A percentile compares a stretch with the other conserved stretches of the same genome.
phyloP scores from a whole-genome alignment of 495 filamentous ascomycete genomes.

The Penicillium macrosclerotiorum region DNA sequence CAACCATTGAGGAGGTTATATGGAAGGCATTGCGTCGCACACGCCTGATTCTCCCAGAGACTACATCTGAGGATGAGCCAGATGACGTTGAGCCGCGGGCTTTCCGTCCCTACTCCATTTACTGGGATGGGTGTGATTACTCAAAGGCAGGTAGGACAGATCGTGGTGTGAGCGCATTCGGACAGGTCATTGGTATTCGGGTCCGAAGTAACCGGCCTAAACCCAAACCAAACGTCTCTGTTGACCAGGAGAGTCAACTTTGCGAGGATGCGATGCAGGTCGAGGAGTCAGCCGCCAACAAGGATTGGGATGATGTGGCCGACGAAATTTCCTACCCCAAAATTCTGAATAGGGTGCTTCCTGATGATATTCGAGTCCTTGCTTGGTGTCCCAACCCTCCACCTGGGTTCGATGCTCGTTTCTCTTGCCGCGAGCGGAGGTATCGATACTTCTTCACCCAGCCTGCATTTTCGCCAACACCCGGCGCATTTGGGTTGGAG shows the following conservation, averaged over 20 bases:
- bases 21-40: constrained; percentile 85
- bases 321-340: constrained; percentile 83
- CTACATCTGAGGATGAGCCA: constrained; percentile 33
- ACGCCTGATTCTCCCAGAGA: constrained; percentile 72
- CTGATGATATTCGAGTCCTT: constrained; percentile 81
- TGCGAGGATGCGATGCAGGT: constrained; percentile 20
- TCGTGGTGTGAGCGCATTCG: constrained; percentile 91
- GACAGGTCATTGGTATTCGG: constrained; percentile 82
- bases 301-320: constrained; percentile 66
- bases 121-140: constrained; percentile 82
- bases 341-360: constrained; percentile 81
- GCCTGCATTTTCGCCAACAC: constrained; percentile 71
- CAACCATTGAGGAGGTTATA: constrained; percentile 86
- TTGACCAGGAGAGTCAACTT: constrained; percentile 14
- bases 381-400: constrained; percentile 90
- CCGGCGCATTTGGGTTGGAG: constrained; percentile 33
- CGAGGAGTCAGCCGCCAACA: constrained; percentile 28
- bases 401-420: constrained; percentile 81
- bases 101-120: constrained; percentile 46
- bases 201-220: constrained; percentile 74
- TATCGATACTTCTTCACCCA: constrained; percentile 98
- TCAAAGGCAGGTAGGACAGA: constrained; percentile 94
- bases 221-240: constrained; percentile 16
- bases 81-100: constrained; percentile 22
- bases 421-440: constrained; percentile 82